A percentile compares a stretch with the other conserved stretches of the same genome.
Evolutionary conservation across 148 eudicot species (phyloP).

Genomic region (Vaccinium myrtillus): DNA sequence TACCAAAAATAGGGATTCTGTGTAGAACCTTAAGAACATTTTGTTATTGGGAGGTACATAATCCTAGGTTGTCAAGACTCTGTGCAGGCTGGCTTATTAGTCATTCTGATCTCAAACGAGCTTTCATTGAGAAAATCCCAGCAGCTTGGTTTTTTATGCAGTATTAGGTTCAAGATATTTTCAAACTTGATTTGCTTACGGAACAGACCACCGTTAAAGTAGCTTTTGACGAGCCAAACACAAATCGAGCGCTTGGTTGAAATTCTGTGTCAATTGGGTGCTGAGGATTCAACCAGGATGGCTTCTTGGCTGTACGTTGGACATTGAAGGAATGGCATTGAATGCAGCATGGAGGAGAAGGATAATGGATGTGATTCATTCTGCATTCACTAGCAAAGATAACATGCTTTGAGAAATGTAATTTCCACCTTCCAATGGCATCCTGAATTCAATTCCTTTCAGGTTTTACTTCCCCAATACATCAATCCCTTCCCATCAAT

Average conservation of each 20-base stretch:
- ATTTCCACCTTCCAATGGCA: constrained; percentile 12
- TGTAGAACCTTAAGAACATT: neutral
- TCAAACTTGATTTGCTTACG: neutral
- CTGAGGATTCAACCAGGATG: neutral
- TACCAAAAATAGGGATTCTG: neutral
- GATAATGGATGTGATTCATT: neutral
- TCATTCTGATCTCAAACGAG: neutral
- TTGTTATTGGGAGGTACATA: neutral
- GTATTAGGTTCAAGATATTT: neutral
- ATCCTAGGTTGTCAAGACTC: neutral
- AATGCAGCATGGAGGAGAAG: constrained; percentile 1
- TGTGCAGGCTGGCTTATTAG: neutral
- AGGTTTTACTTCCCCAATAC: neutral
- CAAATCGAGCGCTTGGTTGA: neutral
- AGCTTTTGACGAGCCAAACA: neutral
- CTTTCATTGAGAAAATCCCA: too few relatives aligned
- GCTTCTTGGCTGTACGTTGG: neutral
- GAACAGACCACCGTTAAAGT: neutral
- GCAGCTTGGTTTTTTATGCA: too few relatives aligned
- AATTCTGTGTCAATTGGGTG: neutral
- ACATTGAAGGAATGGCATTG: constrained; percentile 1
- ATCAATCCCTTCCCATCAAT: neutral
- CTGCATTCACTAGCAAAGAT: neutral
- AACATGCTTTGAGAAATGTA: constrained; percentile 13
- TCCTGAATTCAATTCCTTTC: neutral